Percentiles rank a stretch among this genome's conserved stretches.
phyloP scores from a whole-genome alignment of 192 early-diverging fungal species.

The Backusella psychrophila region DNA sequence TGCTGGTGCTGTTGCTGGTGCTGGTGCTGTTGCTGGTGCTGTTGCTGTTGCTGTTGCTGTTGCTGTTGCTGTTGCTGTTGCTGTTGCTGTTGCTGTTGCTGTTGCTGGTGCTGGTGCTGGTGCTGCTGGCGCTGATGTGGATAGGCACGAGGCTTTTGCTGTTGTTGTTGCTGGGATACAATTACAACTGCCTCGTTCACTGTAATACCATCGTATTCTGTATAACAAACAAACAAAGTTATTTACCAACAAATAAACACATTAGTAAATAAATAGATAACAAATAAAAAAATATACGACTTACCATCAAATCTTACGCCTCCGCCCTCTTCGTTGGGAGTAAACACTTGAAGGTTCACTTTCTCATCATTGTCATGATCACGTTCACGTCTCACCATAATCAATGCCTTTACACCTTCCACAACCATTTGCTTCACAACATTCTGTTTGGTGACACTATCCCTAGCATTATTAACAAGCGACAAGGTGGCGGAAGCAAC shows the following conservation, averaged over 20 bases:
- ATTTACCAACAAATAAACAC: background rate
- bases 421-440: constrained; percentile 9
- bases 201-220: constrained; percentile 19
- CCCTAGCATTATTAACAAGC: background rate
- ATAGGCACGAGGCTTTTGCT: background rate
- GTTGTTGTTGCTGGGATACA: background rate
- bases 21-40: background rate
- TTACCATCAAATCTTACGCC: constrained; percentile 23
- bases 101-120: background rate
- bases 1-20: too few relatives aligned
- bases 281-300: background rate
- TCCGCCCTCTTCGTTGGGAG: constrained; percentile 1
- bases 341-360: constrained; percentile 12
- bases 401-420: constrained; percentile 18
- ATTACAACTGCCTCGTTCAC: constrained; percentile 18
- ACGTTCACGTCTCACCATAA: background rate
- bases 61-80: background rate
- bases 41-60: background rate
- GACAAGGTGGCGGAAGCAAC: background rate
- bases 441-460: background rate
- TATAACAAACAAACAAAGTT: background rate
- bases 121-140: background rate
- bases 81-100: background rate
- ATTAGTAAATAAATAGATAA: background rate
- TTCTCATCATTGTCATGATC: background rate